Base-by-base conservation (phyloP, 2,329 filamentous ascomycete genomes). In the Cadophora sp. region DNA sequence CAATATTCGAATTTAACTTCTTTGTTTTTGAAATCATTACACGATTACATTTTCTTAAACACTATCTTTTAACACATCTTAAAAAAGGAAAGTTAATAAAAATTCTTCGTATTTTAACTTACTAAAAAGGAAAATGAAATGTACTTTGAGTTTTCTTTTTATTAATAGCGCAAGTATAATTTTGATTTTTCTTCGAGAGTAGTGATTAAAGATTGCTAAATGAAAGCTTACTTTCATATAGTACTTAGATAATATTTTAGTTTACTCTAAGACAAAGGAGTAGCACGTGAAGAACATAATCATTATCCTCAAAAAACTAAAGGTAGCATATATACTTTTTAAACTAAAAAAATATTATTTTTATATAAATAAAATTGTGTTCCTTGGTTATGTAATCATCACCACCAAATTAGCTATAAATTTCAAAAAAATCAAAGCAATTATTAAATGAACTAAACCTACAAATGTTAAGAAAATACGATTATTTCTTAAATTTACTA, bases 231-330 rank as follows among this genome's bases (percentile, higher is more conserved):
- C 50, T 30, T 55, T 55, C 24, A 55, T 14, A 55, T 14, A 14
- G 50, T 24, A 14, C 50, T 55, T 24, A 8, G 14, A 14, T 50
- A 14, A 50, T 50, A 50, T 50, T 72, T 83, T 83, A 88, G n/a
- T n/a, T n/a, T n/a, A n/a, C n/a, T n/a, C n/a, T n/a, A n/a, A n/a
- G n/a, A n/a, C n/a, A n/a, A n/a, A n/a, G n/a, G n/a, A n/a, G n/a
- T n/a, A n/a, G n/a, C n/a, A n/a, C n/a, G n/a, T n/a, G n/a, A n/a
- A n/a, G n/a, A n/a, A n/a, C n/a, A n/a, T n/a, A n/a, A n/a, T n/a
- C n/a, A n/a, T n/a, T n/a, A n/a, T n/a, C n/a, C n/a, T n/a, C n/a
- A n/a, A n/a, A n/a, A n/a, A n/a, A n/a, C n/a, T n/a, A n/a, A n/a
- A n/a, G n/a, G n/a, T n/a, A n/a, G n/a, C n/a, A n/a, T n/a, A n/a